Evolutionary conservation across 768 basidiomycete genomes (phyloP).

Genomic region (Holtermanniella nyarrowii): DNA sequence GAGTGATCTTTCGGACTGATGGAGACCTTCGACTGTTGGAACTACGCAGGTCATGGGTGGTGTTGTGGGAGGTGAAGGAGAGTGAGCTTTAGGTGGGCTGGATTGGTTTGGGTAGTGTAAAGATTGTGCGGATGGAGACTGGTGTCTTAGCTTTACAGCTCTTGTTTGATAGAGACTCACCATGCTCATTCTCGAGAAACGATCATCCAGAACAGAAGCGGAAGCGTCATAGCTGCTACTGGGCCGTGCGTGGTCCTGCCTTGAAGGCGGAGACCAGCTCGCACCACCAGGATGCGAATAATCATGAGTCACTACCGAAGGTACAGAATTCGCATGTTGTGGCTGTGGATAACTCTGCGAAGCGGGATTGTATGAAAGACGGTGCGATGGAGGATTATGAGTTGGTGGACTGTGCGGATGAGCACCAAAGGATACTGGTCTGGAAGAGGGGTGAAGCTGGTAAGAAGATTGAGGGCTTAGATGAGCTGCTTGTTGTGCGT

Average conservation of each 20-base stretch:
- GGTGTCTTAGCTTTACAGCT: too few species aligned
- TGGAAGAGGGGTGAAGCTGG: not conserved
- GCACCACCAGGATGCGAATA: too few species aligned
- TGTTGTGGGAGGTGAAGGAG: slow-evolving; percentile 10
- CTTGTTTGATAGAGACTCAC: too few species aligned
- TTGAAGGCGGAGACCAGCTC: too few species aligned
- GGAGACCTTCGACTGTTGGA: slow-evolving; percentile 55
- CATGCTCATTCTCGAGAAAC: too few species aligned
- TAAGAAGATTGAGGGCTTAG: not conserved
- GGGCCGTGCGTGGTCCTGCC: too few species aligned
- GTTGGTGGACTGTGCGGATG: not conserved
- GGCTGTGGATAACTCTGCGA: not conserved
- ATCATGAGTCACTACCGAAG: too few species aligned
- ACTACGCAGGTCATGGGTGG: slow-evolving; percentile 54
- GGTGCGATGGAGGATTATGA: not conserved
- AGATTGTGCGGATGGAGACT: not conserved
- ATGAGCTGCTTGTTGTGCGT: not conserved
- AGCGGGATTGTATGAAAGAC: not conserved
- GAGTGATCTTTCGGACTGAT: slow-evolving; percentile 46
- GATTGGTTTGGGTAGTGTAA: not conserved
- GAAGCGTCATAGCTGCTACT: not conserved
- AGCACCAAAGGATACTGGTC: not conserved
- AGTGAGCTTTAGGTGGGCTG: not conserved
- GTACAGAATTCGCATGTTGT: too few species aligned
- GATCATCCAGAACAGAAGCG: not conserved